These are phyloP conservation scores for Picea glauca DNA, from an alignment of 75 land plant genomes.

Conservation along the genomic window DNA sequence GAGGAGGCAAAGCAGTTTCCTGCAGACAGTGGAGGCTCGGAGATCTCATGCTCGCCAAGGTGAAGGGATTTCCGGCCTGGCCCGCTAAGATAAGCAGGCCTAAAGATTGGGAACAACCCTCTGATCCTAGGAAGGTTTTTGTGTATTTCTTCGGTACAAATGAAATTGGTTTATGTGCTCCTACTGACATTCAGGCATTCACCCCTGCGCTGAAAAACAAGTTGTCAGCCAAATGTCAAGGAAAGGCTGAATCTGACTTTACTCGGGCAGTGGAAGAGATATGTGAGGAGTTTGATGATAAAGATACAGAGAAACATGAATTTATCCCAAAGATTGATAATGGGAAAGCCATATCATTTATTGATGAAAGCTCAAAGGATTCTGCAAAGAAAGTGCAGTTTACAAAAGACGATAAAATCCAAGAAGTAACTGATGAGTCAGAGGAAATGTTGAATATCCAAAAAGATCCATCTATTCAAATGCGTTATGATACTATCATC, in stretches of 20 bases:
- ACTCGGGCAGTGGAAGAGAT: constrained; percentile 79
- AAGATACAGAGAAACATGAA: constrained; percentile 21
- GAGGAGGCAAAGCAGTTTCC: constrained; percentile 3
- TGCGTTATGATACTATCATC: background rate
- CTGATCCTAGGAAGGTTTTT: constrained; percentile 62
- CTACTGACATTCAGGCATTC: constrained; percentile 74
- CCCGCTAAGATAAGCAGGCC: constrained; percentile 87
- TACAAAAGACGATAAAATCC: background rate
- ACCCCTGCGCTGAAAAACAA: constrained; percentile 56
- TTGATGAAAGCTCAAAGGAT: background rate
- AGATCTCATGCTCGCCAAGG: constrained; percentile 94
- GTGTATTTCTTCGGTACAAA: constrained; percentile 80
- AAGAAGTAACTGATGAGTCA: background rate
- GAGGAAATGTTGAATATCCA: background rate
- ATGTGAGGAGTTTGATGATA: constrained; percentile 56
- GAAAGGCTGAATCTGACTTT: constrained; percentile 52
- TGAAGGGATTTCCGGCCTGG: constrained; percentile 93
- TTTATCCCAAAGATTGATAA: constrained; percentile 4
- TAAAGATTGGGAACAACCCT: constrained; percentile 43
- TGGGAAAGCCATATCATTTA: background rate
- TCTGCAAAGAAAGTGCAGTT: background rate
- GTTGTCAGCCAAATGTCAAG: constrained; percentile 45
- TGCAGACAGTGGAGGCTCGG: constrained; percentile 48
- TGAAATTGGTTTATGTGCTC: constrained; percentile 88
- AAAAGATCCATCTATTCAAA: background rate